Evolutionary conservation across 306 rosid genomes (phyloP), one percentile per base, ranked within the genome.

Genomic region (Fagus sylvatica): DNA sequence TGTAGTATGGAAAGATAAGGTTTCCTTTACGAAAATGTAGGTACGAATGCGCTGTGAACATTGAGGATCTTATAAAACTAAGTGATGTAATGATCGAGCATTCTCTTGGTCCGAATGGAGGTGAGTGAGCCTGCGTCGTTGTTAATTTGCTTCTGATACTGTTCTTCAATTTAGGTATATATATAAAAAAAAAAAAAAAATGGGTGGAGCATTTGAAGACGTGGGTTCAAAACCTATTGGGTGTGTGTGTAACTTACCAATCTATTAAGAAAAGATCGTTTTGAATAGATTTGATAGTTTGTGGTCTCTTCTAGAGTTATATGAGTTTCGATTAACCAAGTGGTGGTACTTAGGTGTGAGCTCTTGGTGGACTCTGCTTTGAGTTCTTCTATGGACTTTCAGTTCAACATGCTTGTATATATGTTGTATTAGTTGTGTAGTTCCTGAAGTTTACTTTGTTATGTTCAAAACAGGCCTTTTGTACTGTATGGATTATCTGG

Each of bases 71-170:
- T 39, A 80, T 95, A 75, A 95, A 95, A 80, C 83, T 89, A 46
- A 89, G 91, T 76, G 97, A 92, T 83, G 96, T 91, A 51, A 91
- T 92, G 98, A 74, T 5, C 34, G 93, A 95, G 79, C 98, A 92
- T 82, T 84, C 93, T 51, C 96, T 92, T 79, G 97, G 98, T 76
- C 98, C 98, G 53, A 92, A 92, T 83, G 97, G 98, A 81, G 98
- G 98, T 94, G 72, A 77, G 81, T 43, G 51, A 2, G 51, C 1
- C 40, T 39, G 1, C 40, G 54, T 2, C 19, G 3, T 71, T 66
- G 7, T 34, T 66, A 2, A n/a, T 68, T 76, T 39, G 6, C 6
- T 3, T 15, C 3, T 22, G 0, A 10, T 37, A 34, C 2, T 53
- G 43, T 33, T 15, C n/a, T 56, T 10, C 8, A 9, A 40, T 39